These are phyloP conservation scores for Helichrysum umbraculigerum DNA, from an alignment of 129 eudicot genomes.

Conservation along the genomic window DNA sequence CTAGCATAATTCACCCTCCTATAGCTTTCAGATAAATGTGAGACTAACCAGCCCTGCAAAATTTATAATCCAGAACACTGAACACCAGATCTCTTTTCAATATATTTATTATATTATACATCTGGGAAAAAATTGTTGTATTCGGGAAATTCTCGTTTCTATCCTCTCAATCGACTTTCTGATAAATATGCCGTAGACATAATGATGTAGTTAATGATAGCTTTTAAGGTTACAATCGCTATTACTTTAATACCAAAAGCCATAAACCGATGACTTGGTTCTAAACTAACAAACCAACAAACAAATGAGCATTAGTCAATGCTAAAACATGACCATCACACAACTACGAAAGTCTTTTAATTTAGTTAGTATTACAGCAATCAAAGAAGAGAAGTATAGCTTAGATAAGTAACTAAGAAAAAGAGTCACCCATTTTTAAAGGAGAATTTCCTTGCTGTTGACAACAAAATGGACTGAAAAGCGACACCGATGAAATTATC, in stretches of 20 bases:
- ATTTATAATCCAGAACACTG: too few relatives aligned
- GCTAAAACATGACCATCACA: background rate
- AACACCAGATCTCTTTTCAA: background rate
- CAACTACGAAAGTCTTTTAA: background rate
- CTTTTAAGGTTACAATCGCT: background rate
- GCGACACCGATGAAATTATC: background rate
- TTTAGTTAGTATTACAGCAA: background rate
- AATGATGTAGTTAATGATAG: background rate
- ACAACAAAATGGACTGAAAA: background rate
- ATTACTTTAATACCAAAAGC: background rate
- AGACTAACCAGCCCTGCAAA: background rate
- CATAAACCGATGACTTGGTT: background rate
- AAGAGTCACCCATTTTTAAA: background rate
- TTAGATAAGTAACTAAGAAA: background rate
- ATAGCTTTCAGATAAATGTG: slow-evolving; percentile 7
- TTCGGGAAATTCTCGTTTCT: background rate
- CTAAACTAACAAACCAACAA: background rate
- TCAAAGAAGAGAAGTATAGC: background rate
- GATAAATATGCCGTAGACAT: background rate
- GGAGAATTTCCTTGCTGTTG: background rate
- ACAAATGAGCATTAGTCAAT: background rate
- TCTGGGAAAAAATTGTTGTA: background rate
- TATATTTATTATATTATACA: too few relatives aligned
- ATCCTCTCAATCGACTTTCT: background rate
- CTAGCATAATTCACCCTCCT: slow-evolving; percentile 2